These are phyloP conservation scores for Pseudocercospora ulei DNA, from an alignment of 2,329 filamentous ascomycete genomes.

Conservation along the genomic window DNA sequence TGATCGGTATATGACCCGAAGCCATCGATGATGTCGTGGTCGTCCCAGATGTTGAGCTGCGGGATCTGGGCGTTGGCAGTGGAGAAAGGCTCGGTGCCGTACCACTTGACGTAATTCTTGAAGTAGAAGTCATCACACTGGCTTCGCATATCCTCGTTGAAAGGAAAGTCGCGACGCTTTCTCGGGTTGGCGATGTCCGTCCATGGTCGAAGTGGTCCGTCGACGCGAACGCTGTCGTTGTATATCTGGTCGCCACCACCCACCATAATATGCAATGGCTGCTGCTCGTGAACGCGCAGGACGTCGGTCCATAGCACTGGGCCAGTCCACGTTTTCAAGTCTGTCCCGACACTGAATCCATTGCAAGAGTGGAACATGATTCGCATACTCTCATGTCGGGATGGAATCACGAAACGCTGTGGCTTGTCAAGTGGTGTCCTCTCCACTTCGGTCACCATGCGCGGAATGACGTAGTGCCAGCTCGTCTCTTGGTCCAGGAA, in stretches of 20 bases:
- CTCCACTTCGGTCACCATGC: slow-evolving; percentile 42
- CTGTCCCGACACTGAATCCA: slow-evolving; percentile 57
- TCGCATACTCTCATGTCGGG: slow-evolving; percentile 54
- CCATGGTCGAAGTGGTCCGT: slow-evolving; percentile 64
- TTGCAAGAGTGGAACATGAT: slow-evolving; percentile 63
- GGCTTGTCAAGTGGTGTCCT: slow-evolving; percentile 23
- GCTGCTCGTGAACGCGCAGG: slow-evolving; percentile 49
- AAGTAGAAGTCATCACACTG: slow-evolving; percentile 55
- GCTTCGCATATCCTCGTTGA: slow-evolving; percentile 53
- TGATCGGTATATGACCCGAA: slow-evolving; percentile 54
- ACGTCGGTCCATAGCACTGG: slow-evolving; percentile 55
- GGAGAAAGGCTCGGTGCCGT: slow-evolving; percentile 56
- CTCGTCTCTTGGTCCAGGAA: slow-evolving; percentile 62
- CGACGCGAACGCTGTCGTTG: slow-evolving; percentile 69
- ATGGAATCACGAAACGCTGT: slow-evolving; percentile 50
- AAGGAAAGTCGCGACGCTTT: slow-evolving; percentile 53
- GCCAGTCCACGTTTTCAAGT: slow-evolving; percentile 53
- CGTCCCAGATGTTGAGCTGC: slow-evolving; percentile 58
- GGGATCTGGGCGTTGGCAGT: slow-evolving; percentile 53
- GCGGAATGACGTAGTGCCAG: slow-evolving; percentile 69
- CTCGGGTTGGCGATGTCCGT: slow-evolving; percentile 52
- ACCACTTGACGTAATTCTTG: slow-evolving; percentile 56
- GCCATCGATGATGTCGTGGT: slow-evolving; percentile 57
- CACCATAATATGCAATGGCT: slow-evolving; percentile 61
- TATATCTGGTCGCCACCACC: slow-evolving; percentile 85